These are phyloP conservation scores for Acacia confusa DNA, from an alignment of 306 rosid genomes.

Conservation along the genomic window DNA sequence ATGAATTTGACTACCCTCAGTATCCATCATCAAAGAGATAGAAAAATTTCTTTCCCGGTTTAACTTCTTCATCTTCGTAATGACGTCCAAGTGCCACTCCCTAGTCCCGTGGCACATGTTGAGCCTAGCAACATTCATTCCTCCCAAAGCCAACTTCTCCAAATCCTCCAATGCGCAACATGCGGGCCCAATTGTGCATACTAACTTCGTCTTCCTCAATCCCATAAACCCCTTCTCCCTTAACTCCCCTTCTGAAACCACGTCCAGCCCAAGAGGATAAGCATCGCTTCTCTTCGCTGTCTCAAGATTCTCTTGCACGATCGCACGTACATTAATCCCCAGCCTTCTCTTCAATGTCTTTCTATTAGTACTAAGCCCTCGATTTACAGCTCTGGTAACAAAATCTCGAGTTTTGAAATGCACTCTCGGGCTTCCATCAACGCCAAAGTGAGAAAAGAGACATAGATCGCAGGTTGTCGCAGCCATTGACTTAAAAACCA, in stretches of 20 bases:
- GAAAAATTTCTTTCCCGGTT: constrained; percentile 67
- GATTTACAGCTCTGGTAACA: constrained; percentile 21
- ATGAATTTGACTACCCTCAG: constrained; percentile 87
- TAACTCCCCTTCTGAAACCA: constrained; percentile 71
- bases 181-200: constrained; percentile 84
- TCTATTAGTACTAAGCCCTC: constrained; percentile 28
- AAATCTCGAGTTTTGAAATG: constrained; percentile 34
- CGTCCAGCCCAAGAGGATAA: constrained; percentile 55
- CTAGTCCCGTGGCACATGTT: constrained; percentile 88
- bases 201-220: constrained; percentile 87
- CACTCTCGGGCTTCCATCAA: constrained; percentile 24
- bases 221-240: constrained; percentile 76
- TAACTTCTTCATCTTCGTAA: constrained; percentile 72
- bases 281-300: constrained; percentile 21
- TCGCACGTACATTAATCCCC: constrained; percentile 47
- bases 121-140: constrained; percentile 87
- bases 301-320: constrained; percentile 49
- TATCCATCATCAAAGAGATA: constrained; percentile 86
- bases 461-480: constrained; percentile 41
- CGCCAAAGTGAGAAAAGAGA: constrained; percentile 19
- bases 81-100: constrained; percentile 78
- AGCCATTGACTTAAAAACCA: constrained; percentile 46
- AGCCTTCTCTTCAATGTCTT: constrained; percentile 41
- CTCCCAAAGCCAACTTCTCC: constrained; percentile 76
- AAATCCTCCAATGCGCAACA: constrained; percentile 67